A percentile compares a stretch with the other conserved stretches of the same genome.
These are phyloP conservation scores for Populus ilicifolia DNA, from an alignment of 345 rosid genomes.

Conservation along the genomic window DNA sequence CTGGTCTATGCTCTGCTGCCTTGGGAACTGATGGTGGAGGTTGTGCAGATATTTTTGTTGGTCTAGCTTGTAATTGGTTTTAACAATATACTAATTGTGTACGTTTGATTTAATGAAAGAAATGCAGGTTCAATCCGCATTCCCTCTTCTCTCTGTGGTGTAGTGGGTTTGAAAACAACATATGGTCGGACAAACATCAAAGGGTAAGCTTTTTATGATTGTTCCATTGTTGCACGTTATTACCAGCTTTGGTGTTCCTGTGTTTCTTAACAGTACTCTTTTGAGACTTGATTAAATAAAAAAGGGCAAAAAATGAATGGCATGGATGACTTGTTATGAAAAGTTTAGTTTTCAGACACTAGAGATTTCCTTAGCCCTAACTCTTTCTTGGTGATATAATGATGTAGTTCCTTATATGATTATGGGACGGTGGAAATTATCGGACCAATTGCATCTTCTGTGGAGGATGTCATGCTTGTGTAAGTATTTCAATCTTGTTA, in stretches of 20 bases:
- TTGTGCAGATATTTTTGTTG: conserved; percentile 29
- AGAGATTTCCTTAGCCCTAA: neutral
- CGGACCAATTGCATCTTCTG: conserved; percentile 78
- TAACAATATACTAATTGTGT: conserved; percentile 10
- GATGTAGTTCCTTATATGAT: conserved; percentile 59
- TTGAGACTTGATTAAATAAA: neutral
- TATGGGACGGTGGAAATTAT: conserved; percentile 78
- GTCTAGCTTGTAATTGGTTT: conserved; percentile 3
- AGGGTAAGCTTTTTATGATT: conserved; percentile 45
- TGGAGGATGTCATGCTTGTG: conserved; percentile 79
- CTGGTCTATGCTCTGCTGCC: conserved; percentile 90
- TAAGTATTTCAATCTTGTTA: conserved; percentile 36
- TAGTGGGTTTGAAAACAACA: conserved; percentile 82
- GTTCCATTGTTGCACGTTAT: neutral
- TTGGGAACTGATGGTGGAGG: conserved; percentile 98
- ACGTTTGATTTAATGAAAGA: conserved; percentile 13
- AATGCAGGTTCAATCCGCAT: conserved; percentile 78
- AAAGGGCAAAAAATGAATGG: neutral
- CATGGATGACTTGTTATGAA: neutral
- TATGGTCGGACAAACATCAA: conserved; percentile 68
- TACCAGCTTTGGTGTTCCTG: neutral
- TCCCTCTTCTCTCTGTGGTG: conserved; percentile 81
- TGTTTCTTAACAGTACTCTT: neutral
- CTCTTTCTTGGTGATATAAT: conserved; percentile 8
- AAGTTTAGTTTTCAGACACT: neutral